phyloP scores from a whole-genome alignment of 2,329 filamentous ascomycete species.

The Clonostachys chloroleuca region DNA sequence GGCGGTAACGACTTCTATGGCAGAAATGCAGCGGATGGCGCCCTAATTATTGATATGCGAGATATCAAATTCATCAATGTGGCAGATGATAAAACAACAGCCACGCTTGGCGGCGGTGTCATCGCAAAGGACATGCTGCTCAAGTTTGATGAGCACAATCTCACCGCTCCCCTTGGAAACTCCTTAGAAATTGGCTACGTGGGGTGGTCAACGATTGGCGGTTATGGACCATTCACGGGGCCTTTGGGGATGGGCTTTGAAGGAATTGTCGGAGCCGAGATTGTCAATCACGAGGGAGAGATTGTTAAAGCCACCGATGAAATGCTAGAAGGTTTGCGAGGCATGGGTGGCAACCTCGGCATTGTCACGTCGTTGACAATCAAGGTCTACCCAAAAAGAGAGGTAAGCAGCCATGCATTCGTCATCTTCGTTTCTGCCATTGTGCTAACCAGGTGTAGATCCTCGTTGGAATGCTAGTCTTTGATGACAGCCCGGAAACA shows the following conservation, averaged over 20 bases:
- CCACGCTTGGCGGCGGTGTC: slow-evolving; percentile 7
- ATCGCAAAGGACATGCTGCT: slow-evolving; percentile 4
- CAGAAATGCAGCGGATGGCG: slow-evolving; percentile 4
- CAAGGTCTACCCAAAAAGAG: slow-evolving; percentile 11
- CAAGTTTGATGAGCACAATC: slow-evolving; percentile 3
- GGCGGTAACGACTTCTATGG: slow-evolving; percentile 7
- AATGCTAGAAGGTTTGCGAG: slow-evolving; percentile 17
- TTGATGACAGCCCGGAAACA: no score
- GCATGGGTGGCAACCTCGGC: slow-evolving; percentile 16
- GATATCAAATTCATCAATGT: slow-evolving; percentile 4
- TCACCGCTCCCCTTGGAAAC: slow-evolving; percentile 5
- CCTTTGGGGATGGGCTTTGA: slow-evolving; percentile 25
- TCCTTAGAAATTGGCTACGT: slow-evolving; percentile 18
- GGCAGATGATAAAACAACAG: slow-evolving; percentile 5
- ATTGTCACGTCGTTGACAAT: slow-evolving; percentile 15
- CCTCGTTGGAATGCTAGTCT: no score
- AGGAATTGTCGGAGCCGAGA: slow-evolving; percentile 23
- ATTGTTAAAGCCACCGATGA: slow-evolving; percentile 16
- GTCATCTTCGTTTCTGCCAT: no score
- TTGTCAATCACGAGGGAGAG: slow-evolving; percentile 16
- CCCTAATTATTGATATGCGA: slow-evolving; percentile 8
- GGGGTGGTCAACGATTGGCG: slow-evolving; percentile 26
- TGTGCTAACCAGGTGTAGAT: no score
- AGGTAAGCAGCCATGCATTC: no score
- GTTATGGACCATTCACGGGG: slow-evolving; percentile 21